phyloP scores from a whole-genome alignment of 1,139 yeast species.

The Scheffersomyces insectosa region DNA sequence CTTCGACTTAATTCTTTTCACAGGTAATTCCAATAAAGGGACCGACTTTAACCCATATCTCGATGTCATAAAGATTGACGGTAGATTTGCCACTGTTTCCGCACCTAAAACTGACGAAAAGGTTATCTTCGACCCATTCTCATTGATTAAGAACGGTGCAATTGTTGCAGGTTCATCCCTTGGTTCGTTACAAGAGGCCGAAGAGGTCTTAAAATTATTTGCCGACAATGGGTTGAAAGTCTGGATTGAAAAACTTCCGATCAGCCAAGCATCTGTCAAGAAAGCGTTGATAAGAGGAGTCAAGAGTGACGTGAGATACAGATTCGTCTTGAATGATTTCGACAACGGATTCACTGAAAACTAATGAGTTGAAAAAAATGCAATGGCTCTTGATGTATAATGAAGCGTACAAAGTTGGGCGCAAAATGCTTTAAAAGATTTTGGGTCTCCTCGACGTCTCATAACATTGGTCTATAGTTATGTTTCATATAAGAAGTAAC shows the following conservation, averaged over 20 bases:
- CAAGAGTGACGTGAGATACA: constrained; percentile 59
- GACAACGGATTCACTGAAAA: constrained; percentile 38
- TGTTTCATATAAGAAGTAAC: too few relatives aligned
- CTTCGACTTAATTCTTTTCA: constrained; percentile 48
- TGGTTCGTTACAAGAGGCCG: constrained; percentile 56
- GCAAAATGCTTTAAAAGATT: too few relatives aligned
- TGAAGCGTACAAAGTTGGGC: too few relatives aligned
- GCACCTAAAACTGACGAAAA: constrained; percentile 27
- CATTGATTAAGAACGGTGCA: constrained; percentile 46
- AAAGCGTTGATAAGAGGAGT: constrained; percentile 53
- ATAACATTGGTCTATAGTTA: too few relatives aligned
- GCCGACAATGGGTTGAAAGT: constrained; percentile 52
- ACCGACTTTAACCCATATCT: constrained; percentile 22
- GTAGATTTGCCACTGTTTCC: constrained; percentile 26
- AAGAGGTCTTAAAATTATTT: constrained; percentile 55
- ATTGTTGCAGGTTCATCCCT: constrained; percentile 43
- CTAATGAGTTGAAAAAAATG: neutral
- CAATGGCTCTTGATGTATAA: too few relatives aligned
- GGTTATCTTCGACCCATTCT: constrained; percentile 41
- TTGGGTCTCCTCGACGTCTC: too few relatives aligned
- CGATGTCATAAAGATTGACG: constrained; percentile 22
- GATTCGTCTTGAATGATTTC: constrained; percentile 60
- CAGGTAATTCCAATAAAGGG: constrained; percentile 46
- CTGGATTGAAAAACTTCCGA: constrained; percentile 60
- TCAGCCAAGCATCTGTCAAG: constrained; percentile 50